Base-by-base conservation (phyloP, 345 rosid species). In the Balakata baccata region DNA sequence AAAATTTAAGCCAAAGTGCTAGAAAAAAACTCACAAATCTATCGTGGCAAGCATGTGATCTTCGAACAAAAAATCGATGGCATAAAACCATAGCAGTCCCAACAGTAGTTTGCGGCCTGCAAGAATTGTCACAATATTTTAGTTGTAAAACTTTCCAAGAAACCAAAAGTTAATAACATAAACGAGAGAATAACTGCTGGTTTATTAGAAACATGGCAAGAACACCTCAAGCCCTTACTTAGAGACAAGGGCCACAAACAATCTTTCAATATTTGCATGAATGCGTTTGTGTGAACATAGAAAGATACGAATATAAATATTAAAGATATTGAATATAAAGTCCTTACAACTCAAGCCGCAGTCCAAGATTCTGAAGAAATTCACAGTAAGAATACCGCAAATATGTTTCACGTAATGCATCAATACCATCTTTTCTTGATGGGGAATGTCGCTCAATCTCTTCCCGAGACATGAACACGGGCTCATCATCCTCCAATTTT, bases 21-120 rank as follows among this genome's bases (percentile, higher is more conserved):
- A 25, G 45, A 64, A 2, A 29, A 29, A 59, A 74, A 86, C 96
- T 87, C 79, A 90, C 96, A 82, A 81, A 90, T 90, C 96, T 86
- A 70, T 90, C 89, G 58, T 90, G 90, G 84, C 87, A 84, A 76
- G 96, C 96, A 82, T 90, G 96, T 64, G 93, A 90, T 75, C 92
- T 84, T 12, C 92, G 93, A 49, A 87, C 79, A 77, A 90, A 90
- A 77, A 90, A 90, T 8, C 96, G 84, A 79, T 90, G 96, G 77
- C 96, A 90, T 41, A 90, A 73, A 79, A 90, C 93, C 96, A 89
- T 90, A 74, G 93, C 86, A 74, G 93, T 89, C 41, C 90, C 96
- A 52, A 83, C 74, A 13, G 96, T 89, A 39, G 96, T 85, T 70
- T 85, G 93, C 3, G 96, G 96, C 86, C 96, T 90, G 86, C 73